phyloP scores from a whole-genome alignment of 2,329 filamentous ascomycete genomes.

The Diaporthe humulicola region DNA sequence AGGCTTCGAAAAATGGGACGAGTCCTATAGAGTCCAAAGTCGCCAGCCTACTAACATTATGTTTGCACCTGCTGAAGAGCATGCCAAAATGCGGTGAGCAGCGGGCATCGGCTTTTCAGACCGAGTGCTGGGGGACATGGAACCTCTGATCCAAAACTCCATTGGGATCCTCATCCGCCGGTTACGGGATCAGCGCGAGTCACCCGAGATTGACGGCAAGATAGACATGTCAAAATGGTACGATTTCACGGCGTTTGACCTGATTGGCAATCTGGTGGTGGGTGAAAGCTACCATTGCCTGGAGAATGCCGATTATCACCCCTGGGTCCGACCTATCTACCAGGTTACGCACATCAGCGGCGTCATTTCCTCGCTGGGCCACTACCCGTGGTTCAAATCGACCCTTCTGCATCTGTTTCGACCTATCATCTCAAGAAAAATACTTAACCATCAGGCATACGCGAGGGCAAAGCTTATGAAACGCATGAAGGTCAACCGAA shows the following conservation, averaged over 20 bases:
- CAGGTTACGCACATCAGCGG: slow-evolving; percentile 29
- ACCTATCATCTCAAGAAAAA: not conserved
- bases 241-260: slow-evolving; percentile 32
- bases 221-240: slow-evolving; percentile 30
- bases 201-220: not conserved
- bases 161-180: not conserved
- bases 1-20: slow-evolving; percentile 26
- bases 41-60: slow-evolving; percentile 8
- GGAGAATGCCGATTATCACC: slow-evolving; percentile 26
- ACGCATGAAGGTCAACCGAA: not conserved
- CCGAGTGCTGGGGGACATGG: slow-evolving; percentile 14
- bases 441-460: not conserved
- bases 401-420: not conserved
- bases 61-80: slow-evolving; percentile 32
- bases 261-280: slow-evolving; percentile 30
- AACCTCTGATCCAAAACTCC: slow-evolving; percentile 12
- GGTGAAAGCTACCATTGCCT: slow-evolving; percentile 27
- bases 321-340: slow-evolving; percentile 29
- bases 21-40: not conserved
- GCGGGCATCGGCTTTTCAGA: slow-evolving; percentile 33
- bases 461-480: slow-evolving; percentile 2
- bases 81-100: slow-evolving; percentile 22
- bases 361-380: slow-evolving; percentile 28
- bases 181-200: not conserved
- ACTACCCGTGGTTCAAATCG: slow-evolving; percentile 22